Percentiles rank a stretch among this genome's conserved stretches.
phyloP scores from a whole-genome alignment of 192 early-diverging fungal genomes.

The Dispira parvispora region DNA sequence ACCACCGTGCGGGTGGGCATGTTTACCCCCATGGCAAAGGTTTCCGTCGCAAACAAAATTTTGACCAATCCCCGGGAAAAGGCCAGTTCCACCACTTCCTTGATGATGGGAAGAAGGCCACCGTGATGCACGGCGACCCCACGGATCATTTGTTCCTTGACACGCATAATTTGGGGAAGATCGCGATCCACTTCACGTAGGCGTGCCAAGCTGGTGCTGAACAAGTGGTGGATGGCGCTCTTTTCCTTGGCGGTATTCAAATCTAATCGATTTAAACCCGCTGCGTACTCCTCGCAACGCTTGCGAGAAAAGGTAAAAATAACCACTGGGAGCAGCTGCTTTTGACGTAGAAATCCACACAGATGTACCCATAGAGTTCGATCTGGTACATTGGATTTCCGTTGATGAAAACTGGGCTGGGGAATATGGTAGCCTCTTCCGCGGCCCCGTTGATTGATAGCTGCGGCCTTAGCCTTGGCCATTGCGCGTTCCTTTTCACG shows the following conservation, averaged over 20 bases:
- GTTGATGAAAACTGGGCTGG: slow-evolving; percentile 17
- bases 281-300: slow-evolving; percentile 86
- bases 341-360: slow-evolving; percentile 53
- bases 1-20: slow-evolving; percentile 91
- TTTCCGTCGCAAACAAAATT: slow-evolving; percentile 95
- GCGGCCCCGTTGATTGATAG: slow-evolving; percentile 10
- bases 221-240: slow-evolving; percentile 72
- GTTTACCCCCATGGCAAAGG: slow-evolving; percentile 99
- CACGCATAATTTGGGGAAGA: slow-evolving; percentile 76
- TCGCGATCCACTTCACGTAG: slow-evolving; percentile 70
- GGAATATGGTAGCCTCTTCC: slow-evolving; percentile 30
- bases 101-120: slow-evolving; percentile 90
- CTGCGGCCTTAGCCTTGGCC: neutral
- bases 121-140: slow-evolving; percentile 97
- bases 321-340: slow-evolving; percentile 69
- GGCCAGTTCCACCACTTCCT: slow-evolving; percentile 95
- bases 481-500: slow-evolving; percentile 22
- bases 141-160: slow-evolving; percentile 65
- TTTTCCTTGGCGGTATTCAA: slow-evolving; percentile 61
- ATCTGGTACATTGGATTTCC: slow-evolving; percentile 35
- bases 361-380: slow-evolving; percentile 70
- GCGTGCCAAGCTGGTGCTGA: slow-evolving; percentile 61
- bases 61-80: slow-evolving; percentile 80
- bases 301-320: slow-evolving; percentile 91
- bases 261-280: slow-evolving; percentile 59